Percentiles rank a stretch among this genome's conserved stretches.
Evolutionary conservation across 2,329 filamentous ascomycete genomes (phyloP).

Genomic region (Scortechinia acanthostroma): DNA sequence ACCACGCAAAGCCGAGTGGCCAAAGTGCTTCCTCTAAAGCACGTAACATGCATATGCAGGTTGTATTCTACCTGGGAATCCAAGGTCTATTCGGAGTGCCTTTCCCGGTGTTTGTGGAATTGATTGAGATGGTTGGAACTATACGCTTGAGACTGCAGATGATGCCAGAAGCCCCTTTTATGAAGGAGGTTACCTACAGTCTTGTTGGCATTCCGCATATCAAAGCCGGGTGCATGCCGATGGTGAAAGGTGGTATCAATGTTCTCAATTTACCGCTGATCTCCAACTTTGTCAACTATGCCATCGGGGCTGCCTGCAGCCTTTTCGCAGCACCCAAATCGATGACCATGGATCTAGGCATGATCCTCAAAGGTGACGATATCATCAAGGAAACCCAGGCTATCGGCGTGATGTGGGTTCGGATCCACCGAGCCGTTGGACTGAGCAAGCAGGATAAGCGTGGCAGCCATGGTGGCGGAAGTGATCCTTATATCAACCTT

Average conservation of each 20-base stretch:
- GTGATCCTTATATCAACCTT: slow-evolving; percentile 66
- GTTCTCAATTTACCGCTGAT: slow-evolving; percentile 72
- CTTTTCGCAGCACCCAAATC: slow-evolving; percentile 74
- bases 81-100: slow-evolving; percentile 29
- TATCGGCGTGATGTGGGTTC: slow-evolving; percentile 57
- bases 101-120: slow-evolving; percentile 67
- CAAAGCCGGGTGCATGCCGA: slow-evolving; percentile 61
- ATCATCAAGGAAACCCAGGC: slow-evolving; percentile 70
- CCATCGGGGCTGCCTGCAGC: slow-evolving; percentile 66
- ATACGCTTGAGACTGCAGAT: slow-evolving; percentile 65
- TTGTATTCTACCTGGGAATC: slow-evolving; percentile 60
- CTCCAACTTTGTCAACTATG: slow-evolving; percentile 68
- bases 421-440: slow-evolving; percentile 58
- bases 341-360: slow-evolving; percentile 66
- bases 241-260: slow-evolving; percentile 64
- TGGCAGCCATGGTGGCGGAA: slow-evolving; percentile 52
- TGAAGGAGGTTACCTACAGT: slow-evolving; percentile 67
- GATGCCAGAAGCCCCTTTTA: slow-evolving; percentile 71
- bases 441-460: slow-evolving; percentile 62
- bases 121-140: slow-evolving; percentile 66
- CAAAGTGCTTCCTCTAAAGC: slow-evolving; percentile 54
- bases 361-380: slow-evolving; percentile 72
- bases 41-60: slow-evolving; percentile 66
- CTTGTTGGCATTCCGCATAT: slow-evolving; percentile 72
- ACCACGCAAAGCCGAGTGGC: slow-evolving; percentile 53